phyloP scores from a whole-genome alignment of 441 rosid genomes.

The Croton setiger region DNA sequence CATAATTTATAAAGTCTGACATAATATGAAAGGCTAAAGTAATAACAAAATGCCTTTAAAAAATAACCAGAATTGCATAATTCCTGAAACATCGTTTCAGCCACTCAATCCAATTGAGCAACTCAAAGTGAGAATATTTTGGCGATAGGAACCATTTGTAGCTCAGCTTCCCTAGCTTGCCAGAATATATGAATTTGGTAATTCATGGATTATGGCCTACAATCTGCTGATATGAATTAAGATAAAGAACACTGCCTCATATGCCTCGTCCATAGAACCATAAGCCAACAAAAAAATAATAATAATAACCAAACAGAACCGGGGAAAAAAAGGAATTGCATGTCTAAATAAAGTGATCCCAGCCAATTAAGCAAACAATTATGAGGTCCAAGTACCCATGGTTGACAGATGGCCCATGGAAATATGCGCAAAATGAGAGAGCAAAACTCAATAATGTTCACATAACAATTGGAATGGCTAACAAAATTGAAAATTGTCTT shows the following conservation, averaged over 20 bases:
- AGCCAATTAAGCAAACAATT: neutral
- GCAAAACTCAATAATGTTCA: slow-evolving; percentile 16
- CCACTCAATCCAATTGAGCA: no score
- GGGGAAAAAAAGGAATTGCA: neutral
- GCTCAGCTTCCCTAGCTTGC: neutral
- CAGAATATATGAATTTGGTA: neutral
- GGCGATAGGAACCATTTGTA: neutral
- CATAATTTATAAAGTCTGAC: neutral
- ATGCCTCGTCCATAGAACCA: neutral
- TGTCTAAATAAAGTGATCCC: neutral
- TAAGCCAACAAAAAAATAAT: neutral
- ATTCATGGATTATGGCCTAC: neutral
- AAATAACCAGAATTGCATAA: no score
- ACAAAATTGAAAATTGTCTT: slow-evolving; percentile 17
- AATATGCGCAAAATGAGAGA: neutral
- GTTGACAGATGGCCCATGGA: neutral
- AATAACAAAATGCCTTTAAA: neutral
- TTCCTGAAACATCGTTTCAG: no score
- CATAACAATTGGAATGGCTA: slow-evolving; percentile 17
- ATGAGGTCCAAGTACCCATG: neutral
- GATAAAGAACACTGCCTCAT: neutral
- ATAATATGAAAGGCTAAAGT: neutral
- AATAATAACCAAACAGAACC: neutral
- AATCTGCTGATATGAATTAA: neutral
- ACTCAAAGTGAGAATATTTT: neutral